phyloP scores from a whole-genome alignment of 2,329 filamentous ascomycete genomes.

The Exophiala spinifera region DNA sequence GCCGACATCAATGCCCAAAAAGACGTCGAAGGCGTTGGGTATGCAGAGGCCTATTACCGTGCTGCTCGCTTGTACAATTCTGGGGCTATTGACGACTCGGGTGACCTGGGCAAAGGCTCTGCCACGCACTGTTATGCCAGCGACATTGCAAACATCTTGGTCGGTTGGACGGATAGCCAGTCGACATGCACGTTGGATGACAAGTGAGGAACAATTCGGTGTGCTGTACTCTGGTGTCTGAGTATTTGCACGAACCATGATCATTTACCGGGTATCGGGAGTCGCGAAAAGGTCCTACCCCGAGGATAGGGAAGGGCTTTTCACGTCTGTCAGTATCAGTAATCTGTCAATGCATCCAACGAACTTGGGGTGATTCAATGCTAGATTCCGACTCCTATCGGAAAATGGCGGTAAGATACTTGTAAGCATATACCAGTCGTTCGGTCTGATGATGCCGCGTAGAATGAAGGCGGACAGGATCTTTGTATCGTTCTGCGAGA shows the following conservation, averaged over 20 bases:
- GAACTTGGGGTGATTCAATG: no score
- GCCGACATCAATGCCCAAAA: slow-evolving; percentile 32
- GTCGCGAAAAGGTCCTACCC: not conserved
- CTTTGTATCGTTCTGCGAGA: no score
- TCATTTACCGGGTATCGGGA: not conserved
- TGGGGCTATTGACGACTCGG: slow-evolving; percentile 33
- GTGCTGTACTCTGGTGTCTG: not conserved
- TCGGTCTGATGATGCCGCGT: no score
- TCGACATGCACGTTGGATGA: slow-evolving; percentile 22
- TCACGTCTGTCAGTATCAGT: not conserved
- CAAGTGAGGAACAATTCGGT: not conserved
- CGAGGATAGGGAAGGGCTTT: not conserved
- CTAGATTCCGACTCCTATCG: no score
- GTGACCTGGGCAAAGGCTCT: slow-evolving; percentile 40
- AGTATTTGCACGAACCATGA: not conserved
- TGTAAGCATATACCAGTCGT: no score
- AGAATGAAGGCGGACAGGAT: no score
- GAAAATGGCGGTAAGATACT: no score
- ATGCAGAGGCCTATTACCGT: slow-evolving; percentile 33
- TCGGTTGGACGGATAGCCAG: slow-evolving; percentile 37
- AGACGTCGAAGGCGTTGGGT: slow-evolving; percentile 29
- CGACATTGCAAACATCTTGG: slow-evolving; percentile 51
- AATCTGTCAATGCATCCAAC: not conserved
- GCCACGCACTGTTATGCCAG: slow-evolving; percentile 50
- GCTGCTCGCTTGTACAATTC: slow-evolving; percentile 45